Base-by-base conservation (phyloP, 78 protist species). In the Speleostelium caveatum region DNA sequence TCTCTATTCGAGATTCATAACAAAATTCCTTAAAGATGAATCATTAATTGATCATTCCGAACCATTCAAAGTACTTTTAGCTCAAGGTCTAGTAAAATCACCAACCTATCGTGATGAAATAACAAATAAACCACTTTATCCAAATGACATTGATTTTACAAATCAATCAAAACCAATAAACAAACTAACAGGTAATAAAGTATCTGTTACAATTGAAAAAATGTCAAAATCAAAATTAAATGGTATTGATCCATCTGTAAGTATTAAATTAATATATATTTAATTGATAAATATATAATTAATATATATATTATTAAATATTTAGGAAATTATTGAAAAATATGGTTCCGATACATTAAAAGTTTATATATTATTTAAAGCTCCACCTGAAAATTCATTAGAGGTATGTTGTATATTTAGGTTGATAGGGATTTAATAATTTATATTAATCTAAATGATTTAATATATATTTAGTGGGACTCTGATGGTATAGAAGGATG, bases 1-100 rank as follows among this genome's bases (percentile, higher is more conserved):
- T 55, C 78, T 98, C 28, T 98, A 98, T 65, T 86, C 98, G 24
- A 92, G 99, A 51, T 98, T 98, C 91, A 51, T 96, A 65, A 79
- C 89, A 1, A 86, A 73, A 66, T 91, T 96, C 72, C 58, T 96
- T 22, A 45, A 69, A 32, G 75, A 60, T 30, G 77, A 85, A 75
- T 49, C 51, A 10, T 24, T 68, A 26, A 58, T 87, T 61, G 51
- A 59, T 21, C 60, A 77, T 21, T 49, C n/a, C 0, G 98, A 95
- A 72, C 97, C 98, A 51, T 96, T 95, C 22, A 38, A 45, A 61
- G 75, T 63, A 4, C 87, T 96, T 33, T 60, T 94, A 5, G 74
- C 86, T 4, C 97, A 96, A 55, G 97, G 86, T 58, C 21, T 75
- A 5, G 86, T 73, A 10, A 89, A 75, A 86, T 66, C 86, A 56